These are phyloP conservation scores for Apophysomyces ossiformis DNA, from an alignment of 371 early-diverging fungal species.

Conservation along the genomic window DNA sequence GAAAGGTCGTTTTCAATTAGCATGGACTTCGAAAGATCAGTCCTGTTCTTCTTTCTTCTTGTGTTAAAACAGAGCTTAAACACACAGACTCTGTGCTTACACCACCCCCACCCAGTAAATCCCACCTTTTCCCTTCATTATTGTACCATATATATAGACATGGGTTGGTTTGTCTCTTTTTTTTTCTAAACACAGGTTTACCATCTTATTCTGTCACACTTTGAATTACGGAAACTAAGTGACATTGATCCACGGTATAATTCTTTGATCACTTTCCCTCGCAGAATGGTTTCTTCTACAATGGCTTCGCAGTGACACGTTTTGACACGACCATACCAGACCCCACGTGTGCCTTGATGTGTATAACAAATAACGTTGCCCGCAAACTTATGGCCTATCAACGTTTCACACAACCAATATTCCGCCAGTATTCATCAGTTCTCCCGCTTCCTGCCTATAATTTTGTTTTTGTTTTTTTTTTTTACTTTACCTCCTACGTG, in stretches of 20 bases:
- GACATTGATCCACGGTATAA: constrained; percentile 59
- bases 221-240: constrained; percentile 40
- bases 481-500: constrained; percentile 64
- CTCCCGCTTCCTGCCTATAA: too few species aligned
- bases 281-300: constrained; percentile 51
- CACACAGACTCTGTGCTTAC: too few species aligned
- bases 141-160: too few species aligned
- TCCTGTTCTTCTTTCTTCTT: too few species aligned
- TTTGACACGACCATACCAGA: constrained; percentile 65
- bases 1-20: too few species aligned
- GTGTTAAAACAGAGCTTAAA: too few species aligned
- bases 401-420: not conserved
- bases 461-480: not conserved
- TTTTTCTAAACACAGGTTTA: not conserved
- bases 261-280: constrained; percentile 55
- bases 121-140: too few species aligned
- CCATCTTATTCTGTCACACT: constrained; percentile 28
- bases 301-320: constrained; percentile 56
- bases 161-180: too few species aligned
- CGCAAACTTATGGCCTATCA: constrained; percentile 72
- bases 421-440: not conserved
- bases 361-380: constrained; percentile 69
- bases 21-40: too few species aligned
- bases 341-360: constrained; percentile 48
- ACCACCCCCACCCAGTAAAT: too few species aligned